These are phyloP conservation scores for Emmonsiellopsis sp. DNA, from an alignment of 2,329 filamentous ascomycete species.

Conservation along the genomic window DNA sequence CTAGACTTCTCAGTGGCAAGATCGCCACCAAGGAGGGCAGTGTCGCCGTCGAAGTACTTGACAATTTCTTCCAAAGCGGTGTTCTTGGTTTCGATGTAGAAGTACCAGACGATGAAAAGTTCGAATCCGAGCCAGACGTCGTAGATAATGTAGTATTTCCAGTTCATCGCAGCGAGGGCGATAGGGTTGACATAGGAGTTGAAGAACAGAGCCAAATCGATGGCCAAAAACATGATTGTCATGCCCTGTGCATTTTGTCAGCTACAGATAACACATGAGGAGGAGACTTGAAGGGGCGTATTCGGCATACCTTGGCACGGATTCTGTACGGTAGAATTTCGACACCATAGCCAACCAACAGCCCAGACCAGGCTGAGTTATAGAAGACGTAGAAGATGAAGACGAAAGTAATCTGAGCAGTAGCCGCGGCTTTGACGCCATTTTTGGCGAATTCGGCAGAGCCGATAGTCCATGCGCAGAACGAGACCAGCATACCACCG, in stretches of 20 bases:
- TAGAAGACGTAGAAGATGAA: conserved; percentile 37
- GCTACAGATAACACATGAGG: background rate
- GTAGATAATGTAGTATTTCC: conserved; percentile 33
- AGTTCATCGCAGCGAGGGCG: conserved; percentile 23
- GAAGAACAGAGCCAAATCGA: conserved; percentile 26
- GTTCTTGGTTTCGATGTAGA: conserved; percentile 26
- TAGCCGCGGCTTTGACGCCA: conserved; percentile 23
- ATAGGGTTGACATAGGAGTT: conserved; percentile 29
- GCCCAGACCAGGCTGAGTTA: conserved; percentile 29
- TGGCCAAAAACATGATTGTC: conserved; percentile 26
- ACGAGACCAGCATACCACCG: conserved; percentile 36
- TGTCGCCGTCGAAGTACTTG: conserved; percentile 19
- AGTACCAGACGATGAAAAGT: conserved; percentile 26
- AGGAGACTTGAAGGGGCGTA: background rate
- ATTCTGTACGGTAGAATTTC: conserved; percentile 44
- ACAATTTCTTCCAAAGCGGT: conserved; percentile 31
- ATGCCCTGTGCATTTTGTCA: conserved; percentile 8
- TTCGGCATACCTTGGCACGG: conserved; percentile 30
- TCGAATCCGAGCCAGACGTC: conserved; percentile 25
- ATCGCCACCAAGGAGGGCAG: conserved; percentile 14
- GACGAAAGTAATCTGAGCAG: conserved; percentile 34
- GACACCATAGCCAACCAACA: conserved; percentile 33
- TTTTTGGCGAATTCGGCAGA: conserved; percentile 24
- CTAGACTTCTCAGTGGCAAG: conserved; percentile 15
- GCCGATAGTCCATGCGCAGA: conserved; percentile 33